These are phyloP conservation scores for Fragaria vesca DNA, from an alignment of 306 rosid species.

Conservation along the genomic window DNA sequence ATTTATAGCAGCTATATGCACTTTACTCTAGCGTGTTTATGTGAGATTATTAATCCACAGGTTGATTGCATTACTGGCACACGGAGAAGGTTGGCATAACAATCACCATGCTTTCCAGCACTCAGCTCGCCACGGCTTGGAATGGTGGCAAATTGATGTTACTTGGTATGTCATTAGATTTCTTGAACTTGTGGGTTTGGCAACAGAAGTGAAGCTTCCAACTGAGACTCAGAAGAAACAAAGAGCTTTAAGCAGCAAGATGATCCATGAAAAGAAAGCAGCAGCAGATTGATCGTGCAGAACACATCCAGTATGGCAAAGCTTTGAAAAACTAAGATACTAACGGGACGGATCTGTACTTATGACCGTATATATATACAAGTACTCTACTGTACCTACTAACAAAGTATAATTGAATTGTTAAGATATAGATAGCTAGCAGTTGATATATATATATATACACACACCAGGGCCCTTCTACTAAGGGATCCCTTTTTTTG, in stretches of 20 bases:
- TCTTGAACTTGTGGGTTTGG: slow-evolving; percentile 69
- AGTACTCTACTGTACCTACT: neutral
- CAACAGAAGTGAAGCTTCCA: slow-evolving; percentile 72
- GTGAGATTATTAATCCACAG: neutral
- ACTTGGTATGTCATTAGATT: slow-evolving; percentile 69
- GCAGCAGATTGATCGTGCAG: neutral
- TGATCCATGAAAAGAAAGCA: neutral
- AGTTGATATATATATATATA: no score
- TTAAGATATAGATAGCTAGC: neutral
- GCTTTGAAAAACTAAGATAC: neutral
- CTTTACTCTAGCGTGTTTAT: neutral
- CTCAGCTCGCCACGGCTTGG: slow-evolving; percentile 84
- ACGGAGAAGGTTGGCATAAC: slow-evolving; percentile 96
- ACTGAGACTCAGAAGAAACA: slow-evolving; percentile 55
- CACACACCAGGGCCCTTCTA: no score
- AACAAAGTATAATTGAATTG: neutral
- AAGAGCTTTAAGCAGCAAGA: slow-evolving; percentile 1
- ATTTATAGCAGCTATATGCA: neutral
- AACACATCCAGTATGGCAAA: neutral
- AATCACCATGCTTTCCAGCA: slow-evolving; percentile 89
- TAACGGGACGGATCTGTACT: neutral
- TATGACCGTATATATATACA: neutral
- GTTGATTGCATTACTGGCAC: slow-evolving; percentile 83
- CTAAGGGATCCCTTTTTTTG: no score
- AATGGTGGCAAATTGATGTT: slow-evolving; percentile 93